A percentile compares a stretch with the other conserved stretches of the same genome.
Conservation (phyloP, 1,139 yeast species). For the Geotrichum restrictum region DNA sequence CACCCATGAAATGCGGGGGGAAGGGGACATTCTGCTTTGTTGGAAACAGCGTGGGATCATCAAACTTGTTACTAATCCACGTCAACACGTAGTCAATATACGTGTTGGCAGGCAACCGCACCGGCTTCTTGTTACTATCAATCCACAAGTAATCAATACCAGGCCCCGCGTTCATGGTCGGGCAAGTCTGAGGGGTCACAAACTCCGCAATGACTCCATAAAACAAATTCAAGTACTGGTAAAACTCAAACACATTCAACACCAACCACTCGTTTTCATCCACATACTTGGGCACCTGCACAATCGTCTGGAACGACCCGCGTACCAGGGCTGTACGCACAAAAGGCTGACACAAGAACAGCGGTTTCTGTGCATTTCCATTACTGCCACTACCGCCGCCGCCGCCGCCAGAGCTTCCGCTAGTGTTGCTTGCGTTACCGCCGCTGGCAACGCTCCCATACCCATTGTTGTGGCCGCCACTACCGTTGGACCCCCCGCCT, state of each 20-base stretch:
- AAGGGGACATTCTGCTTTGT: constrained; percentile 88
- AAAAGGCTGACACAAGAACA: constrained; percentile 87
- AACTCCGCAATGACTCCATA: constrained; percentile 85
- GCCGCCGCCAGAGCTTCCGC: constrained; percentile 31
- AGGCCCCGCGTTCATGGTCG: constrained; percentile 96
- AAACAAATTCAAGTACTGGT: constrained; percentile 78
- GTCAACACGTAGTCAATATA: constrained; percentile 88
- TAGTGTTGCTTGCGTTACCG: constrained; percentile 38
- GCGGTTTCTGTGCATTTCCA: constrained; percentile 42
- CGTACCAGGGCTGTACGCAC: constrained; percentile 91
- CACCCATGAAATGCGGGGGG: constrained; percentile 78
- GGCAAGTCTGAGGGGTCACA: constrained; percentile 82
- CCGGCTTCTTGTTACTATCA: constrained; percentile 64
- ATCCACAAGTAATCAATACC: constrained; percentile 88
- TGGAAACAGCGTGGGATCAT: constrained; percentile 87
- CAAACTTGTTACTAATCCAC: constrained; percentile 84
- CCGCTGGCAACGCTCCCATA: background rate
- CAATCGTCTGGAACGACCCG: constrained; percentile 96
- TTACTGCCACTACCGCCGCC: constrained; percentile 22
- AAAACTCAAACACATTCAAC: constrained; percentile 82
- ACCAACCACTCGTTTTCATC: constrained; percentile 96
- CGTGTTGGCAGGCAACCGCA: constrained; percentile 85
- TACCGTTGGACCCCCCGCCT: constrained; percentile 16
- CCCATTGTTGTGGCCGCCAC: constrained; percentile 12
- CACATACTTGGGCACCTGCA: constrained; percentile 89